Percentiles rank a stretch among this genome's conserved stretches.
These are phyloP conservation scores for Boletus insuetus DNA, from an alignment of 768 basidiomycete genomes.

Conservation along the genomic window DNA sequence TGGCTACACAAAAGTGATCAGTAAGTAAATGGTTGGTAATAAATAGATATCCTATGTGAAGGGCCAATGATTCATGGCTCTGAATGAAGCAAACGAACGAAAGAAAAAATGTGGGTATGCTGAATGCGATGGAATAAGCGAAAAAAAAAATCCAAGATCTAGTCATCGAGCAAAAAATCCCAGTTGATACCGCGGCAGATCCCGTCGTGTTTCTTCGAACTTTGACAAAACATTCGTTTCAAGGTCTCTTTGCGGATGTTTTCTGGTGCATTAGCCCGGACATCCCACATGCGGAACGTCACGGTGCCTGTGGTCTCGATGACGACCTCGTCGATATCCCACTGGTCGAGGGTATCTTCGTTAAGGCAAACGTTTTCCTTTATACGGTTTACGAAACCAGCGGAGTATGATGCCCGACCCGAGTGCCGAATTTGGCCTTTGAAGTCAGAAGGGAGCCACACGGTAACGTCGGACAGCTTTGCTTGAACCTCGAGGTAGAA, in stretches of 20 bases:
- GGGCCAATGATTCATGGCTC: slow-evolving; percentile 8
- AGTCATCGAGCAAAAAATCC: slow-evolving; percentile 79
- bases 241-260: slow-evolving; percentile 57
- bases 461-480: slow-evolving; percentile 63
- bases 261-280: slow-evolving; percentile 63
- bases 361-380: slow-evolving; percentile 51
- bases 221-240: slow-evolving; percentile 60
- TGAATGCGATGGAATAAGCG: slow-evolving; percentile 10
- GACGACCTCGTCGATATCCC: slow-evolving; percentile 59
- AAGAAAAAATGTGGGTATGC: slow-evolving; percentile 3
- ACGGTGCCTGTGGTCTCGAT: slow-evolving; percentile 60
- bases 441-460: slow-evolving; percentile 82
- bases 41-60: slow-evolving; percentile 17
- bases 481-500: slow-evolving; percentile 67
- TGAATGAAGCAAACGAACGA: slow-evolving; percentile 1
- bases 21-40: slow-evolving; percentile 9
- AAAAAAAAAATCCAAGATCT: slow-evolving; percentile 10
- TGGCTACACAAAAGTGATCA: slow-evolving; percentile 24
- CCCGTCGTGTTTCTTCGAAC: slow-evolving; percentile 49
- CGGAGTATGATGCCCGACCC: slow-evolving; percentile 56
- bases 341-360: slow-evolving; percentile 33
- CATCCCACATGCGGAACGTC: slow-evolving; percentile 79
- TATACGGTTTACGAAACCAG: slow-evolving; percentile 73
- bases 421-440: slow-evolving; percentile 60
- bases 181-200: slow-evolving; percentile 52